Evolutionary conservation across 2,329 filamentous ascomycete species (phyloP).

Genomic region (Macrophomina tecta): DNA sequence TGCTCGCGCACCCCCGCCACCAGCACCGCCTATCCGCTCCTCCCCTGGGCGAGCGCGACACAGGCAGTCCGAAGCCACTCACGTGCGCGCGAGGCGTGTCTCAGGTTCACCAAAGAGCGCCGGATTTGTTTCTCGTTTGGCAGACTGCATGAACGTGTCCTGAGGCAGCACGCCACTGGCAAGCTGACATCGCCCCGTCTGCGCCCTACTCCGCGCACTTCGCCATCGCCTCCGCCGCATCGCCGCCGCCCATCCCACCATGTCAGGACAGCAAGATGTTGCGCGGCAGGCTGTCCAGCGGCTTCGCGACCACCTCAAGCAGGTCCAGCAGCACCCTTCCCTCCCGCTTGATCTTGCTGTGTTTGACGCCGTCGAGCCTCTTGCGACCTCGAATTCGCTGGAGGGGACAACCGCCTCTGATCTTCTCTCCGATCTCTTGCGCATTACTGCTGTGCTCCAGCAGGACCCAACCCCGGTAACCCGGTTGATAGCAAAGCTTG

Average conservation of each 20-base stretch:
- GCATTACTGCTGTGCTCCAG: conserved; percentile 59
- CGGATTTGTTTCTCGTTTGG: background rate
- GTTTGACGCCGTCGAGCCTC: conserved; percentile 58
- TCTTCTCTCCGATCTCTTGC: conserved; percentile 55
- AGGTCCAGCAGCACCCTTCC: conserved; percentile 52
- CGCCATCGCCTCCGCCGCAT: background rate
- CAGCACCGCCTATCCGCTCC: background rate
- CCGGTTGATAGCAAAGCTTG: conserved; percentile 58
- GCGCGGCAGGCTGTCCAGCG: conserved; percentile 7
- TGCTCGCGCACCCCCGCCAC: background rate
- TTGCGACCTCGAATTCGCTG: conserved; percentile 35
- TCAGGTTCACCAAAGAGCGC: background rate
- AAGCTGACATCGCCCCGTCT: conserved; percentile 10
- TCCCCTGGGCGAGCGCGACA: background rate
- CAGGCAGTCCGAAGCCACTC: background rate
- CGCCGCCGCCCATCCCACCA: background rate
- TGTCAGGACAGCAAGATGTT: conserved; percentile 10
- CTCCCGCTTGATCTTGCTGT: conserved; percentile 54
- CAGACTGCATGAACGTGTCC: background rate
- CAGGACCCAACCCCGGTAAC: conserved; percentile 64
- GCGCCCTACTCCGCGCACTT: background rate
- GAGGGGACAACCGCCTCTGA: conserved; percentile 36
- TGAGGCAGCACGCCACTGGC: background rate
- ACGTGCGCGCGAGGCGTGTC: background rate
- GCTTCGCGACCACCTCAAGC: conserved; percentile 52